Conservation (phyloP, 169 alveolate species). For the Fabrea salina region DNA sequence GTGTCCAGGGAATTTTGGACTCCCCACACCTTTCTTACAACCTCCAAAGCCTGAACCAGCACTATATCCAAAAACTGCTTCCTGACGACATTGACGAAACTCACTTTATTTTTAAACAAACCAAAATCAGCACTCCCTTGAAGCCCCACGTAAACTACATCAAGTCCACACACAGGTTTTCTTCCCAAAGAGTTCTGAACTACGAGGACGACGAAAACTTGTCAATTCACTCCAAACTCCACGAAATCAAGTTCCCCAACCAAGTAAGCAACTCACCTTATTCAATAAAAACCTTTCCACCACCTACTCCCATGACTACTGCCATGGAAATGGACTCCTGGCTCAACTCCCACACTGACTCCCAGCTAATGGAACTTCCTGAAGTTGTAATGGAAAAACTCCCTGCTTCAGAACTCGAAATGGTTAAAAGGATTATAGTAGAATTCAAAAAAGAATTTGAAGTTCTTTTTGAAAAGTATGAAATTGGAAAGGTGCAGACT, state of each 20-base stretch:
- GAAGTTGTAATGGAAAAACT: conserved; percentile 1
- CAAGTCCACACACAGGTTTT: not conserved
- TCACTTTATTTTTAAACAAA: not conserved
- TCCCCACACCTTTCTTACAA: not conserved
- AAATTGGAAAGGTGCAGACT: not conserved
- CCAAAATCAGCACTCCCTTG: not conserved
- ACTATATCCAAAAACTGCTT: conserved; percentile 1
- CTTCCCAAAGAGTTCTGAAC: not conserved
- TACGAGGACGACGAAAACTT: conserved; percentile 8
- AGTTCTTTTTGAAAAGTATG: not conserved
- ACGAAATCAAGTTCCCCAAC: conserved; percentile 22
- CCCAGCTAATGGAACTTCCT: not conserved
- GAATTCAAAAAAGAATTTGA: not conserved
- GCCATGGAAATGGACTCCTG: not conserved
- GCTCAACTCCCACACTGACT: not conserved
- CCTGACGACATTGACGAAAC: conserved; percentile 32
- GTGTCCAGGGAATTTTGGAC: not conserved
- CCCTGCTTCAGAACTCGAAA: not conserved
- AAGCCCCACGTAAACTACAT: not conserved
- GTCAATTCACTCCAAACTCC: not conserved
- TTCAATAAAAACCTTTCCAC: conserved; percentile 28
- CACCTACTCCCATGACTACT: not conserved
- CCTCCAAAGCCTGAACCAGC: not conserved
- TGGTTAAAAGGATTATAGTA: not conserved
- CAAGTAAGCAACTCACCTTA: conserved; percentile 17